Conservation (phyloP, 2,329 filamentous ascomycete species). For the Pseudogymnoascus sp. region DNA sequence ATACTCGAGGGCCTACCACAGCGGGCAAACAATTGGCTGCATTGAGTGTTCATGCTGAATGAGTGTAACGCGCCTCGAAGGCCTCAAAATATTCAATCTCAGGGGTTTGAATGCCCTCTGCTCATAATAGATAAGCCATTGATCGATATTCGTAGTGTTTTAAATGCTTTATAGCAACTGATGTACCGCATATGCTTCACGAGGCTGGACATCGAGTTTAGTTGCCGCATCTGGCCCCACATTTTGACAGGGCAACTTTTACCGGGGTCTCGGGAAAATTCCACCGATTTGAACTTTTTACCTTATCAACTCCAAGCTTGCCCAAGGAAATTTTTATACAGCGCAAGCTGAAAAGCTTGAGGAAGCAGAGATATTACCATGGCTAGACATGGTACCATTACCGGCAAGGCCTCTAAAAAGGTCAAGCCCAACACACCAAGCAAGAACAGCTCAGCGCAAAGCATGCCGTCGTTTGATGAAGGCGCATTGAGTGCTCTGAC, state of each 20-base stretch:
- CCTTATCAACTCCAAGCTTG: conserved; percentile 8
- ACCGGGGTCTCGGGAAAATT: conserved; percentile 13
- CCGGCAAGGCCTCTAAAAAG: conserved; percentile 18
- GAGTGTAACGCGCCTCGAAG: not conserved
- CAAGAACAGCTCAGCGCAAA: conserved; percentile 18
- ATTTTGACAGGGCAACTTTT: conserved; percentile 7
- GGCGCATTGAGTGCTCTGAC: conserved; percentile 46
- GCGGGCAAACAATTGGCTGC: not conserved
- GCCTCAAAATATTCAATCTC: not conserved
- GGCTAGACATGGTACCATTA: conserved; percentile 29
- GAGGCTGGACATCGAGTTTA: conserved; percentile 3
- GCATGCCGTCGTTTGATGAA: conserved; percentile 40
- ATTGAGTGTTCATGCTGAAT: not conserved
- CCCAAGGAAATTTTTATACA: conserved; percentile 5
- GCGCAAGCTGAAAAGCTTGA: conserved; percentile 6
- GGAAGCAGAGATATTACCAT: not conserved
- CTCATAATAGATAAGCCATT: conserved; percentile 6
- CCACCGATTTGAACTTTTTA: conserved; percentile 10
- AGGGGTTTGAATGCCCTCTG: not conserved
- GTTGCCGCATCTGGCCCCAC: not conserved
- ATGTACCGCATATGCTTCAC: not conserved
- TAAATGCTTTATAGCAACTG: not conserved
- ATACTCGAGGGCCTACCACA: not conserved
- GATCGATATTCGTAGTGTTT: not conserved
- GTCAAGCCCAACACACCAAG: conserved; percentile 18